These are phyloP conservation scores for Ustilago shanxiensis DNA, from an alignment of 1,284 basidiomycete genomes.

Conservation along the genomic window DNA sequence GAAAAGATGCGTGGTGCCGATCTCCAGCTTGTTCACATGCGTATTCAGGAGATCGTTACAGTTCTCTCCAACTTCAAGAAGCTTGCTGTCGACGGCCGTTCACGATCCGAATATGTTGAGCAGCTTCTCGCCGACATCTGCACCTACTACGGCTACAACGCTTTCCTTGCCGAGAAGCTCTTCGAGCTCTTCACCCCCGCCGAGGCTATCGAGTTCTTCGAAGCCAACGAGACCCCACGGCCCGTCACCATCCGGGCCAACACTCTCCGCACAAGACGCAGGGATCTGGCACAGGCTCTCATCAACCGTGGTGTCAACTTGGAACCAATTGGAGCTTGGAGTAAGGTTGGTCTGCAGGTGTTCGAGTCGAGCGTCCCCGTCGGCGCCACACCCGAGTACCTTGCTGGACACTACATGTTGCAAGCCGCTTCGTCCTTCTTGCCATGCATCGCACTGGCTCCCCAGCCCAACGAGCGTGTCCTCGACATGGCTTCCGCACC, in stretches of 20 bases:
- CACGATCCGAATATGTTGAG: constrained; percentile 83
- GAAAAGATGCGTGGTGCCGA: constrained; percentile 76
- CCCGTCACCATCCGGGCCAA: constrained; percentile 99
- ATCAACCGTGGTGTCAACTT: constrained; percentile 92
- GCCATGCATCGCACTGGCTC: constrained; percentile 95
- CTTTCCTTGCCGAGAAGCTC: constrained; percentile 92
- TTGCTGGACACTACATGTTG: constrained; percentile 99
- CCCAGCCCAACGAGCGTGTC: constrained; percentile 92
- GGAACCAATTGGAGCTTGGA: constrained; percentile 99
- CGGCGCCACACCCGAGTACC: constrained; percentile 94
- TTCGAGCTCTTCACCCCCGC: constrained; percentile 92
- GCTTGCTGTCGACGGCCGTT: constrained; percentile 76
- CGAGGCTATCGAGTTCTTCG: constrained; percentile 95
- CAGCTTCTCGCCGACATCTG: constrained; percentile 81
- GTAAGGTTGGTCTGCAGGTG: constrained; percentile 96
- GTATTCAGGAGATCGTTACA: constrained; percentile 88
- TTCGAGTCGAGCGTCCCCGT: constrained; percentile 97
- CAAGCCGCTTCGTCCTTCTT: constrained; percentile 99
- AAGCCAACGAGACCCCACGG: constrained; percentile 94
- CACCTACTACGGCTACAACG: constrained; percentile 95
- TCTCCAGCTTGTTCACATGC: constrained; percentile 84
- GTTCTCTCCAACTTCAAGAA: constrained; percentile 74
- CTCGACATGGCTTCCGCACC: constrained; percentile 99
- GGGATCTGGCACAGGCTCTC: constrained; percentile 93
- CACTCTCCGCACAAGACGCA: constrained; percentile 90